Evolutionary conservation across 2,329 filamentous ascomycete species (phyloP).

Genomic region (Knufia petricola): DNA sequence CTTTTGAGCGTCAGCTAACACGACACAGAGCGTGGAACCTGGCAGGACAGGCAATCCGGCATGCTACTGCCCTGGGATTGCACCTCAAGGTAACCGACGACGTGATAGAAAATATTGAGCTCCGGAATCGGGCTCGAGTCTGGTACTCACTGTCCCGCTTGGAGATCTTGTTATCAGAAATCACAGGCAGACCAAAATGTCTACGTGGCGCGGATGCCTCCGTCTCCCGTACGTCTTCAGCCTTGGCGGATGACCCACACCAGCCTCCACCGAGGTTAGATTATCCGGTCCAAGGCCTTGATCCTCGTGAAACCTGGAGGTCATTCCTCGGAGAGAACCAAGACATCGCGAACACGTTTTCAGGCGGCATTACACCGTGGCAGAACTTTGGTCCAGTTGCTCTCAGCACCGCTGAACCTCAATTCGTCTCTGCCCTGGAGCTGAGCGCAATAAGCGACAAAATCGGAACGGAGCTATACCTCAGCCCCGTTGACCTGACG

Average conservation of each 20-base stretch:
- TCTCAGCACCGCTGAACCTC: constrained; percentile 1
- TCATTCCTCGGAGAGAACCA: constrained; percentile 9
- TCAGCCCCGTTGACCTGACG: constrained; percentile 8
- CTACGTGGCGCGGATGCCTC: constrained; percentile 19
- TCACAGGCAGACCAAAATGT: constrained; percentile 23
- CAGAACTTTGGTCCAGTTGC: background rate
- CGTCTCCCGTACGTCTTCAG: constrained; percentile 12
- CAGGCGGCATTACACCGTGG: background rate
- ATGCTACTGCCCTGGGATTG: constrained; percentile 23
- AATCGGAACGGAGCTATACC: constrained; percentile 13
- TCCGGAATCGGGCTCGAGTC: constrained; percentile 13
- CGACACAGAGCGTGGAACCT: constrained; percentile 23
- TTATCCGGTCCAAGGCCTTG: background rate
- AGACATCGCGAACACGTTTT: background rate
- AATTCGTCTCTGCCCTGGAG: constrained; percentile 13
- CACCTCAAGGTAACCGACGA: constrained; percentile 20
- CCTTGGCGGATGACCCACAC: background rate
- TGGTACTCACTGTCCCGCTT: constrained; percentile 24
- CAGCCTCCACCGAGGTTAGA: background rate
- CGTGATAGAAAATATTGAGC: constrained; percentile 11
- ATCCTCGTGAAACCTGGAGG: constrained; percentile 12
- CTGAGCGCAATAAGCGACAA: constrained; percentile 17
- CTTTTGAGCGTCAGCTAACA: constrained; percentile 5
- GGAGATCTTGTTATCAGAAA: constrained; percentile 22
- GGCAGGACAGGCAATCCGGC: constrained; percentile 22